Base-by-base conservation (phyloP, 176 grass and related monocot genomes). In the Tuctoria greenei region DNA sequence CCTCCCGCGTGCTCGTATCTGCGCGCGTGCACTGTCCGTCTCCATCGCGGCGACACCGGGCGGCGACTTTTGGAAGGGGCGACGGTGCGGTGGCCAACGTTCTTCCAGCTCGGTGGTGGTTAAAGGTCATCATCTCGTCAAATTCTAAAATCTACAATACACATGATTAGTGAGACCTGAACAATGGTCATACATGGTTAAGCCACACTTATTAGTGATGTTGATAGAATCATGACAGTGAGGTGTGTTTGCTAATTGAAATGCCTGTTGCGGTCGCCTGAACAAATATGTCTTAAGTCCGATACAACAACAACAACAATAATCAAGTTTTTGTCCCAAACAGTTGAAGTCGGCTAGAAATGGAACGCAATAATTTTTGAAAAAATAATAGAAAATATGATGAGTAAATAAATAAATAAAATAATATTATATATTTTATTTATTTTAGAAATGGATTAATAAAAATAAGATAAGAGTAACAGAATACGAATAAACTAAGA, bases 11-110 rank as follows among this genome's bases (percentile, higher is more conserved):
- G 58, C 37, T 8, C 37, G 21, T 35, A 62, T 84, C 54, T 69
- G 20, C 73, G 64, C 62, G 70, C 47, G 70, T 61, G 77, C 54
- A 47, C 37, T 46, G 62, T 16, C 73, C 54, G 43, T 45, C 43
- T 11, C 43, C 43, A 11, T 45, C 47, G 4, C 23, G 44, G 37
- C 25, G 38, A 38, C 52, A 36, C 71, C 20, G 37, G 11, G 20
- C 50, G 49, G 5, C 50, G 10, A 1, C 52, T 73, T 57, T 37
- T 4, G 17, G 47, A 71, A 4, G 71, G 49, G 35, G 6, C 47
- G 47, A 50, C 47, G 47, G 47, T 17, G 31, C 31, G 14, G 21
- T 12, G 38, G 9, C 40, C 14, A 63, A 47, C 73, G 63, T 76
- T 76, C 27, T 28, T 36, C 57, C 57, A 62, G 57, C 57, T 75